Evolutionary conservation across 768 basidiomycete species (phyloP).

Genomic region (Hemileccinum rubropunctum): DNA sequence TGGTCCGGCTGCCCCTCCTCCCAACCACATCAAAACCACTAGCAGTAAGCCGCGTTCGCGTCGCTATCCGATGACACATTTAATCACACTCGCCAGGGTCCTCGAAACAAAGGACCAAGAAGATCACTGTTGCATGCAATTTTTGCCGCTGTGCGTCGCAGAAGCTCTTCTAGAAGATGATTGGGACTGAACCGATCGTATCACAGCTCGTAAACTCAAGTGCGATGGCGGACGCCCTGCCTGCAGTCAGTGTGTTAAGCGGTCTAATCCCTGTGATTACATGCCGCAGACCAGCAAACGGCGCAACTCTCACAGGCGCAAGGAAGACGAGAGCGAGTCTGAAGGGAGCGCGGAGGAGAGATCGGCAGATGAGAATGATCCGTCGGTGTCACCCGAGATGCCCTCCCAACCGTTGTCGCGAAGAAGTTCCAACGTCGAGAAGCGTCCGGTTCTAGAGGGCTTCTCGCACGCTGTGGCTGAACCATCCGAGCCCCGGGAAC

Average conservation of each 20-base stretch:
- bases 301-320: constrained; percentile 61
- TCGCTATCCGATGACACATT: constrained; percentile 10
- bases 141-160: constrained; percentile 79
- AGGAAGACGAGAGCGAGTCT: constrained; percentile 54
- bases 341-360: constrained; percentile 65
- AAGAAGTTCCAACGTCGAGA: constrained; percentile 36
- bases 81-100: constrained; percentile 41
- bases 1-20: constrained; percentile 16
- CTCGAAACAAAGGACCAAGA: constrained; percentile 70
- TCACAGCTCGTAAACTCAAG: constrained; percentile 78
- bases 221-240: constrained; percentile 85
- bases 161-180: constrained; percentile 10
- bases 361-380: constrained; percentile 48
- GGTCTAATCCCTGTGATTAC: constrained; percentile 77
- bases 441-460: constrained; percentile 32
- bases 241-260: constrained; percentile 78
- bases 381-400: constrained; percentile 58
- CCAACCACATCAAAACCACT: constrained; percentile 31
- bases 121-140: constrained; percentile 88
- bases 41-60: constrained; percentile 36
- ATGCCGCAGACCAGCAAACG: constrained; percentile 71
- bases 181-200: constrained; percentile 19
- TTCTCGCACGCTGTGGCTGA: constrained; percentile 31
- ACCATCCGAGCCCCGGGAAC: constrained; percentile 46
- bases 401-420: constrained; percentile 34